These are phyloP conservation scores for Silene noctiflora DNA, from an alignment of 179 eudicot species.

Conservation along the genomic window DNA sequence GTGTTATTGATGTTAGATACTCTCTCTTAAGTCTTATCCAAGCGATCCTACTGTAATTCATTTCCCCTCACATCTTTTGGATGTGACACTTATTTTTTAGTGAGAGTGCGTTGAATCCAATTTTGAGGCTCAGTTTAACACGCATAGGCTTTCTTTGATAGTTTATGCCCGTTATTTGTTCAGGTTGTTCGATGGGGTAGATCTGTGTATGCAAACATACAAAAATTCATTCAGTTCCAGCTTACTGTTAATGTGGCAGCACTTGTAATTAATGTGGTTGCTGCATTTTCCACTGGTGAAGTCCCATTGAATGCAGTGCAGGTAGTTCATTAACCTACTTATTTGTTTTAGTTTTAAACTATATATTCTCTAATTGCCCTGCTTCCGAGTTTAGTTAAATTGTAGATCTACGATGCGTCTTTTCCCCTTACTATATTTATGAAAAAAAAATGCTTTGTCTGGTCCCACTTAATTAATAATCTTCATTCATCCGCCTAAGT, in stretches of 20 bases:
- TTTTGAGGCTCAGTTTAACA: not conserved
- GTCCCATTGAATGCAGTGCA: slow-evolving; percentile 91
- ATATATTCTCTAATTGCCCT: not conserved
- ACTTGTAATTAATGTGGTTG: slow-evolving; percentile 82
- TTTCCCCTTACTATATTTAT: not conserved
- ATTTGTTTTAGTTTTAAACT: not conserved
- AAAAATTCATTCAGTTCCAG: slow-evolving; percentile 95
- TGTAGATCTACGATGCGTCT: not conserved
- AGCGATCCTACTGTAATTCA: too few relatives aligned
- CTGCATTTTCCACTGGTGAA: slow-evolving; percentile 79
- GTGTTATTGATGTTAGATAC: not conserved
- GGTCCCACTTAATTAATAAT: not conserved
- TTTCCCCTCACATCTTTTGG: too few relatives aligned
- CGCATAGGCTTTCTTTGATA: not conserved
- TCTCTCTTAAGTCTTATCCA: too few relatives aligned
- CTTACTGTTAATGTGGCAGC: slow-evolving; percentile 98
- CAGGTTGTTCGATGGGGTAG: slow-evolving; percentile 97
- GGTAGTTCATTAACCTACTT: slow-evolving; percentile 20
- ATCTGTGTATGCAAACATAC: slow-evolving; percentile 90
- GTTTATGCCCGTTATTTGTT: not conserved
- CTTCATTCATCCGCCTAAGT: not conserved
- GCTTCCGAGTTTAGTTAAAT: not conserved
- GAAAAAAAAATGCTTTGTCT: not conserved
- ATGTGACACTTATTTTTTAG: too few relatives aligned
- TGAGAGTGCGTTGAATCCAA: not conserved